Conservation (phyloP, 2,329 filamentous ascomycete species). For the Nemania sp. region DNA sequence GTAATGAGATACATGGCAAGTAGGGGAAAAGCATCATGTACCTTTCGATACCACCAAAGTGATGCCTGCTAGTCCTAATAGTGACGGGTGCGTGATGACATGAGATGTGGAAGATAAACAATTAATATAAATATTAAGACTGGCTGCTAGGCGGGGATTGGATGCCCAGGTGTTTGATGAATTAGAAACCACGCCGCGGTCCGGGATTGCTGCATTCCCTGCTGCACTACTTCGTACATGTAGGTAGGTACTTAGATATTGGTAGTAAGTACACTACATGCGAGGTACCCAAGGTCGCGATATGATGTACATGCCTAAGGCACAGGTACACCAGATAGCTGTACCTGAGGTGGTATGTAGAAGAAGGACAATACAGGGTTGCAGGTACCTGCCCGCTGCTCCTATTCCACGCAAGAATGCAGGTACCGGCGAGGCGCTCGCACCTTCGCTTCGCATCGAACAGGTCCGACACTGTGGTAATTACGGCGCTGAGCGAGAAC, state of each 20-base stretch:
- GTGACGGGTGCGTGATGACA: constrained; percentile 26
- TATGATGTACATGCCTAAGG: too few relatives aligned
- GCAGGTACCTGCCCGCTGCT: constrained; percentile 24
- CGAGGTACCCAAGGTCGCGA: too few relatives aligned
- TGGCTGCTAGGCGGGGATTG: constrained; percentile 34
- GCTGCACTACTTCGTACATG: too few relatives aligned
- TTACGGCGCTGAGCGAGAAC: constrained; percentile 30
- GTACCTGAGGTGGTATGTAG: neutral
- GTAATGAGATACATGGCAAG: neutral
- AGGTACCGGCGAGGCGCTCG: constrained; percentile 21
- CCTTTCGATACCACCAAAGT: neutral
- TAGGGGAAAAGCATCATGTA: neutral
- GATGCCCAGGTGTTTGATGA: constrained; percentile 28
- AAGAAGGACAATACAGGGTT: constrained; percentile 23
- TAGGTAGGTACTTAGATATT: too few relatives aligned
- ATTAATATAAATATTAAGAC: constrained; percentile 19
- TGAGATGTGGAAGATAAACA: constrained; percentile 28
- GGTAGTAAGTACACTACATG: too few relatives aligned
- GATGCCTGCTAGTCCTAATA: constrained; percentile 23
- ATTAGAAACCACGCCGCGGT: constrained; percentile 22
- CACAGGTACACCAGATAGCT: neutral
- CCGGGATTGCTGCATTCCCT: constrained; percentile 22
- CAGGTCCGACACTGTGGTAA: constrained; percentile 26
- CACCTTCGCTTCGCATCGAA: constrained; percentile 14
- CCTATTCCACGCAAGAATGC: constrained; percentile 17